Conservation (phyloP, 176 grass and related monocot species). For the Carex pumila region DNA sequence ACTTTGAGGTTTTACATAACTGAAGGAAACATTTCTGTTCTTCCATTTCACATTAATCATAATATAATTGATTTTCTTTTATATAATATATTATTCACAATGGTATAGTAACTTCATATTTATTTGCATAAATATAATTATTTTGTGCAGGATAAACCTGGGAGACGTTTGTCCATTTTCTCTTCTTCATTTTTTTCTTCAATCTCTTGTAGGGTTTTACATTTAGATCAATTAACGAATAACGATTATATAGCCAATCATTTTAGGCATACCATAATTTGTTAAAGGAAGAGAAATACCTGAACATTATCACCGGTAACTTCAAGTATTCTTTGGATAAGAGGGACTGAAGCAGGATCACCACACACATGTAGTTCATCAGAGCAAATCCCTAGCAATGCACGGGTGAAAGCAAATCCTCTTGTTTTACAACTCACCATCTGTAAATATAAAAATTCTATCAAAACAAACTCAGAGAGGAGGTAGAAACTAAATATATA, state of each 20-base stretch:
- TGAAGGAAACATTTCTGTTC: neutral
- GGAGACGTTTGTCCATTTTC: neutral
- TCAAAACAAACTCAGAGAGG: slow-evolving; percentile 17
- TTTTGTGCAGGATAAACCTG: neutral
- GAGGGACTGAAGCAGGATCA: slow-evolving; percentile 87
- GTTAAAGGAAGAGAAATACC: slow-evolving; percentile 25
- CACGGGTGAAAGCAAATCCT: slow-evolving; percentile 88
- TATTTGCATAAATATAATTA: neutral
- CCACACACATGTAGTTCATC: slow-evolving; percentile 98
- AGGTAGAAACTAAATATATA: neutral
- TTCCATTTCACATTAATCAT: neutral
- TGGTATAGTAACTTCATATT: neutral
- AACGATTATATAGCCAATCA: neutral
- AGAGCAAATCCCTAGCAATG: slow-evolving; percentile 82
- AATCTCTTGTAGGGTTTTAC: neutral
- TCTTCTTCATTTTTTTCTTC: neutral
- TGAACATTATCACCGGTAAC: slow-evolving; percentile 75
- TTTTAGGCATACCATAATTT: slow-evolving; percentile 1
- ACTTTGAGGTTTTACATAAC: neutral
- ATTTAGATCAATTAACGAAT: neutral
- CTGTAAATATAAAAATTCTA: slow-evolving; percentile 26
- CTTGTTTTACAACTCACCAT: slow-evolving; percentile 93
- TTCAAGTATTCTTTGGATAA: slow-evolving; percentile 85
- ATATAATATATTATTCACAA: neutral
- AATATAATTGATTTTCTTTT: neutral